phyloP scores from a whole-genome alignment of 768 basidiomycete species.

The Tulasnella sp. region DNA sequence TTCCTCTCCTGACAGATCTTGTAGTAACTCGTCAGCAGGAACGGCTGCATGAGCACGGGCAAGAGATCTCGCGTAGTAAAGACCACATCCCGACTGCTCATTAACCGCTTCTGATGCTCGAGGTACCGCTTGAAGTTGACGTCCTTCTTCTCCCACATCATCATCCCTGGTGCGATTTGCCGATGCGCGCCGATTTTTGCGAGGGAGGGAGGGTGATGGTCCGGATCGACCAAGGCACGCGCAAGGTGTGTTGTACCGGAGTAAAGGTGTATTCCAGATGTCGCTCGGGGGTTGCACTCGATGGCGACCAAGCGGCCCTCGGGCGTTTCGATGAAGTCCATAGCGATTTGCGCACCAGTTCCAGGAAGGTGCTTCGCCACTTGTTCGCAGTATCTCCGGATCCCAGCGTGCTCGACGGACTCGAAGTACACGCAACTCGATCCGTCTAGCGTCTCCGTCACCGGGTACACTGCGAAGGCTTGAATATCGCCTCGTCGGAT shows the following conservation, averaged over 20 bases:
- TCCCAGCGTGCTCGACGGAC: neutral
- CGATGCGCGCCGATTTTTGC: slow-evolving; percentile 7
- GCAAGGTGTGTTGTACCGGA: neutral
- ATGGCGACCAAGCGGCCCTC: slow-evolving; percentile 5
- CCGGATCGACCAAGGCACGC: neutral
- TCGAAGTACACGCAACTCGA: slow-evolving; percentile 11
- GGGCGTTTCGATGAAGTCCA: slow-evolving; percentile 8
- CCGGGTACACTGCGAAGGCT: slow-evolving; percentile 8
- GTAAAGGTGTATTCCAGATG: slow-evolving; percentile 5
- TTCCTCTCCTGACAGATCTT: slow-evolving; percentile 7
- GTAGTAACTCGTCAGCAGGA: slow-evolving; percentile 9
- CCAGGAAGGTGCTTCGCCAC: neutral
- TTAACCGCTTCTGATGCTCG: slow-evolving; percentile 3
- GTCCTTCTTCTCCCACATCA: slow-evolving; percentile 11
- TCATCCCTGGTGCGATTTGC: slow-evolving; percentile 11
- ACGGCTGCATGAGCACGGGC: slow-evolving; percentile 8
- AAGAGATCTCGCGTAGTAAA: slow-evolving; percentile 4
- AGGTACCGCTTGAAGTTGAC: neutral
- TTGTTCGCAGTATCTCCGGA: neutral
- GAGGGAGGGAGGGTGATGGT: neutral
- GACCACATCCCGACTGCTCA: slow-evolving; percentile 5
- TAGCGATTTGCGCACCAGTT: neutral
- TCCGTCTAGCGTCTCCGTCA: slow-evolving; percentile 7
- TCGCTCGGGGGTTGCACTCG: slow-evolving; percentile 13
- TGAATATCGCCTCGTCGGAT: neutral